Evolutionary conservation across 2,329 filamentous ascomycete species (phyloP), one percentile per base, ranked within the genome.

Genomic region (Monosporascus cannonballus): DNA sequence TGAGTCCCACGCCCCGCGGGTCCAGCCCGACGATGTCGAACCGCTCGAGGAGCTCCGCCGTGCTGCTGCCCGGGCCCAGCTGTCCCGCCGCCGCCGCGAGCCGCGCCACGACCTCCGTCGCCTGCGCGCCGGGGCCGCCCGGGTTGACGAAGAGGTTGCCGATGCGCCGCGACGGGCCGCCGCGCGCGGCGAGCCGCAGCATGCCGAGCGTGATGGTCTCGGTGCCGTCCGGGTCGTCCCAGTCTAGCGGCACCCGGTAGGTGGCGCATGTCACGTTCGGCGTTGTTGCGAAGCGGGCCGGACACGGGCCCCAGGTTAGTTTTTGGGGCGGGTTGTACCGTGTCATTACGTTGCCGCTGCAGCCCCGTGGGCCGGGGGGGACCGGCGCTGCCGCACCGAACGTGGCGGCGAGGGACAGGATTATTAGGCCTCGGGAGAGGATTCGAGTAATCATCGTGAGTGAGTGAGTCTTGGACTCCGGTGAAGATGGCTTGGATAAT

Each of bases 1-100:
- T 76, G 46, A 68, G 49, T 3, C 72, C 73, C 25, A 72, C 67
- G 14, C 74, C 74, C 3, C 74, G 68, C 0, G 73, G 73, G 53
- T 76, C 73, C 2, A 73, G 60, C 3, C 70, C 73, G 46, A 76
- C 69, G 20, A 76, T 60, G 56, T 76, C 73, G 60, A 73, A 76
- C 47, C 55, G 50, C 52, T 66, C 62, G 27, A 61, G 53, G 24
- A 70, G 58, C 34, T 14, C n/a, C 17, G 39, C 22, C 18, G 14
- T 3, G 11, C n/a, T 3, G 11, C n/a, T 20, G 41, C 57, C 57
- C 20, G 61, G 54, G 37, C 61, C 62, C 20, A 68, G 45, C 7
- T 59, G 42, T 7, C 22, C 50, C 6, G 60, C 51, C 17, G 56
- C 45, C 5, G 27, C 18, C 3, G 51, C 56, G 6, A 64, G 4